Percentiles rank a stretch among this genome's conserved stretches.
phyloP scores from a whole-genome alignment of 495 filamentous ascomycete genomes.

The Aspergillus mulundensis region DNA sequence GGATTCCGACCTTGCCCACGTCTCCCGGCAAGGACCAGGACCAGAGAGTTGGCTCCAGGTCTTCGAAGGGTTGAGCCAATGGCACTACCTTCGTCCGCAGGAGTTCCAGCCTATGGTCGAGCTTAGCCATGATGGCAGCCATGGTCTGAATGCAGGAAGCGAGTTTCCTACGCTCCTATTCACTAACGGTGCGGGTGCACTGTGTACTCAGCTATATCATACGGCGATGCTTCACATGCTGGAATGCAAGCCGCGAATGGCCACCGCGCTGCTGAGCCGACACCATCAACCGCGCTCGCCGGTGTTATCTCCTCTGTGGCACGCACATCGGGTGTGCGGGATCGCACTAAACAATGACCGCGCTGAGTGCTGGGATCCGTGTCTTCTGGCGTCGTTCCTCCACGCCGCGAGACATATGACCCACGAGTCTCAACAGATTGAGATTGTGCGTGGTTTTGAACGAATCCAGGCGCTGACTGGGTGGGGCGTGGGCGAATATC shows the following conservation, averaged over 20 bases:
- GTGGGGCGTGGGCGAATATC: constrained; percentile 24
- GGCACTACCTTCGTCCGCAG: constrained; percentile 32
- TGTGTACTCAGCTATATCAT: constrained; percentile 41
- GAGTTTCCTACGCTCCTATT: constrained; percentile 39
- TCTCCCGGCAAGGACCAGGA: not conserved
- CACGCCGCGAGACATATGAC: constrained; percentile 35
- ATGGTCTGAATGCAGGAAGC: constrained; percentile 14
- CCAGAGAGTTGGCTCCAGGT: constrained; percentile 24
- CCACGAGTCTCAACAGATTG: constrained; percentile 32
- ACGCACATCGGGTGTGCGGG: constrained; percentile 34
- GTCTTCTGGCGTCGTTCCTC: constrained; percentile 32
- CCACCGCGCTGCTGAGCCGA: constrained; percentile 17
- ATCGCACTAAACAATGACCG: constrained; percentile 38
- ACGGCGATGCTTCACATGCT: constrained; percentile 40
- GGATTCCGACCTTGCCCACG: constrained; percentile 11
- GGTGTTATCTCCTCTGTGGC: constrained; percentile 33
- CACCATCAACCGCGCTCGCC: constrained; percentile 9
- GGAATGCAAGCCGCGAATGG: constrained; percentile 28
- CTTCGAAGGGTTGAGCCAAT: constrained; percentile 28
- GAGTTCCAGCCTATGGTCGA: constrained; percentile 35
- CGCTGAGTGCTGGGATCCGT: constrained; percentile 34
- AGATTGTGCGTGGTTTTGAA: constrained; percentile 26
- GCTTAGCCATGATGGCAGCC: constrained; percentile 13
- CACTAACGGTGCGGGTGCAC: constrained; percentile 35
- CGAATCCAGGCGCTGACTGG: constrained; percentile 30